Conservation (phyloP, 345 rosid genomes). For the Citrus unshiu region DNA sequence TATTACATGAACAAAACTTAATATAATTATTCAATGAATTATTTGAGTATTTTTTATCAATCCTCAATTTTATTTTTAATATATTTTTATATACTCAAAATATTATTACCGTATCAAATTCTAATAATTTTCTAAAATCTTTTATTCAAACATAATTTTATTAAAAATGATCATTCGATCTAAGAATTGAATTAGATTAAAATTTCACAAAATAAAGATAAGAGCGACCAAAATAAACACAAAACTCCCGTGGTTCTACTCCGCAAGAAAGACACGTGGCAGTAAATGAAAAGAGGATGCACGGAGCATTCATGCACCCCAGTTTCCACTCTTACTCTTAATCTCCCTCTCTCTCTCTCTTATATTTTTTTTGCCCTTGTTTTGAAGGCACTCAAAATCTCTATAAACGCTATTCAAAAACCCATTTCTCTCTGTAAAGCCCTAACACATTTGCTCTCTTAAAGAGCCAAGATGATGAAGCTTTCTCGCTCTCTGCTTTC, state of each 20-base stretch:
- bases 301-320: neutral
- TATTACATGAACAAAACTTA: too few species aligned
- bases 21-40: too few species aligned
- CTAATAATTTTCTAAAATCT: too few species aligned
- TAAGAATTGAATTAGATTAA: too few species aligned
- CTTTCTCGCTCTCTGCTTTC: constrained; percentile 33
- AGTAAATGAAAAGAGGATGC: neutral
- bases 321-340: neutral
- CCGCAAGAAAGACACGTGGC: neutral
- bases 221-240: too few species aligned
- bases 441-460: neutral
- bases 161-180: too few species aligned
- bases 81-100: too few species aligned
- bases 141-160: too few species aligned
- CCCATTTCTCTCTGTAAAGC: neutral
- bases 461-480: constrained; percentile 25
- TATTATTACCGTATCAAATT: too few species aligned
- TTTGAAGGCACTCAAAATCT: neutral
- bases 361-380: accelerated
- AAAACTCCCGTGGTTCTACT: neutral
- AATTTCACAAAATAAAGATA: too few species aligned
- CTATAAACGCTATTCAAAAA: neutral
- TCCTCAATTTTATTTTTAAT: too few species aligned
- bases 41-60: too few species aligned
- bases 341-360: neutral